Evolutionary conservation across 768 basidiomycete genomes (phyloP), one percentile per base, ranked within the genome.

Genomic region (Suillus subalutaceus): DNA sequence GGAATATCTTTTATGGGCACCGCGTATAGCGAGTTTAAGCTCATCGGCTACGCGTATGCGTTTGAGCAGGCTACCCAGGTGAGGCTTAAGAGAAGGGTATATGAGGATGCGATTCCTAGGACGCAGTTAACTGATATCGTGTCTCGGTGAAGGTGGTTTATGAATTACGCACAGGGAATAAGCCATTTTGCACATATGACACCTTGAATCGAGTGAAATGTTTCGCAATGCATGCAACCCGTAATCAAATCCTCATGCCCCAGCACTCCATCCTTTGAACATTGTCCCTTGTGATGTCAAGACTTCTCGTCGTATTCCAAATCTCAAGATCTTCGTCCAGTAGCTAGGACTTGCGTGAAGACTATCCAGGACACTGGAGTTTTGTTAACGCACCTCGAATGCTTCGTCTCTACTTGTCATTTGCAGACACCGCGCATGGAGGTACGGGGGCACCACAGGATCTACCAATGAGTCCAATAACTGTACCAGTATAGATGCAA

Each of bases 401-500:
- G 90, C 92, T 67, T 87, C 87, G 67, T 93, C 92, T 55, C 87
- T 83, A 73, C 81, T 85, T 0, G 77, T 77, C 72, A 81, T 81
- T 56, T 83, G 77, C 16, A 82, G 72, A 70, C 91, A 92, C 53
- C 74, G 76, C 0, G 78, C 71, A 70, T 93, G 88, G 16, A 91
- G 67, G 9, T 75, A 67, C 1, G 72, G 66, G 40, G 92, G 92
- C 12, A 93, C 80, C 2, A 94, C 79, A 4, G 91, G 82, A 35
- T 90, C 89, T 2, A 83, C 73, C 43, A 93, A 71, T 0, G 91
- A 88, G 46, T 86, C 81, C 37, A 94, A 74, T 66, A 78, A 85
- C 70, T 68, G 75, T 66, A 73, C 81, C 5, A 94, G 81, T 0
- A 88, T 83, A 26, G 79, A 78, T 20, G 83, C 85, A 68, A 92